phyloP scores from a whole-genome alignment of 495 filamentous ascomycete genomes.

The Penicillium simplicissimum region DNA sequence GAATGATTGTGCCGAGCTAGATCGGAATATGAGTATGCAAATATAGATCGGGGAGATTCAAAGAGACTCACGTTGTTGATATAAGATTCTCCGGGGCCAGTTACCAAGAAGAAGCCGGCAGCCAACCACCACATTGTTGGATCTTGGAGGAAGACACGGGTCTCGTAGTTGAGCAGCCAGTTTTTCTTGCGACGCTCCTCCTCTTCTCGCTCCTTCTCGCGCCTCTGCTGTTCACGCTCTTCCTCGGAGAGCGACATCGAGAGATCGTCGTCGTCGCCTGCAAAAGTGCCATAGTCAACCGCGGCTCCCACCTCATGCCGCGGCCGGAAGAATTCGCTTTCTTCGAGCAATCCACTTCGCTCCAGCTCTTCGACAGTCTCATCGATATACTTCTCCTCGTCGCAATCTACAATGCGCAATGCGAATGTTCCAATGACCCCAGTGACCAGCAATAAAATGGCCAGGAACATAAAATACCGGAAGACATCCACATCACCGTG shows the following conservation, averaged over 20 bases:
- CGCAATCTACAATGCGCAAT: slow-evolving; percentile 66
- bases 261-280: slow-evolving; percentile 26
- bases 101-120: slow-evolving; percentile 87
- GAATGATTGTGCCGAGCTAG: slow-evolving; percentile 85
- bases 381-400: slow-evolving; percentile 71
- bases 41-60: neutral
- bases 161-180: slow-evolving; percentile 86
- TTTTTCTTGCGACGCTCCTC: slow-evolving; percentile 76
- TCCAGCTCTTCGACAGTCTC: slow-evolving; percentile 84
- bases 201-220: slow-evolving; percentile 55
- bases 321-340: slow-evolving; percentile 61
- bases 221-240: slow-evolving; percentile 44
- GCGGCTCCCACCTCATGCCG: slow-evolving; percentile 38
- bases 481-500: slow-evolving; percentile 84
- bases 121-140: slow-evolving; percentile 95
- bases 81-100: slow-evolving; percentile 92
- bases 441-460: slow-evolving; percentile 61
- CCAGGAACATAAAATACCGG: slow-evolving; percentile 81
- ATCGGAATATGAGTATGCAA: neutral
- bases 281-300: slow-evolving; percentile 56
- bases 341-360: slow-evolving; percentile 78
- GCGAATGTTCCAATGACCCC: slow-evolving; percentile 74
- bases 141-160: slow-evolving; percentile 76
- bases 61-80: slow-evolving; percentile 73
- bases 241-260: slow-evolving; percentile 46